A percentile compares a stretch with the other conserved stretches of the same genome.
Conservation (phyloP, 2,329 filamentous ascomycete species). For the Elsinoe batatas region DNA sequence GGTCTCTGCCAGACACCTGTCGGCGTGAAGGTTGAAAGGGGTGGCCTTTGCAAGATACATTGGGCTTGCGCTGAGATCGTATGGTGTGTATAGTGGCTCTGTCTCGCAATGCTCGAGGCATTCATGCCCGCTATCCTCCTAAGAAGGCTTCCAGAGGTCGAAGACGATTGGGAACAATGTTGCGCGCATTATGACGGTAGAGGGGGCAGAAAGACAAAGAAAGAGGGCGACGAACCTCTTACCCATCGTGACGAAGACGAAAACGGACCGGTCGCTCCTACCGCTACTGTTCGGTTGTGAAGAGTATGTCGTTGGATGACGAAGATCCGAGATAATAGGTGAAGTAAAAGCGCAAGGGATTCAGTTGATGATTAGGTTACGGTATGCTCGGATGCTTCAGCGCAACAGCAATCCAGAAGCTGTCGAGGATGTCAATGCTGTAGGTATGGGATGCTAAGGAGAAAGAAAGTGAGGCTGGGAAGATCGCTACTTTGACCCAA, state of each 20-base stretch:
- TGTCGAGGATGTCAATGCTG: not conserved
- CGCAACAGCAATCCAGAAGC: not conserved
- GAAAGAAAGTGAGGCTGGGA: not conserved
- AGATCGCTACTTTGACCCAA: not conserved
- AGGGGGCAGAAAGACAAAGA: conserved; percentile 8
- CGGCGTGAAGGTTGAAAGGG: not conserved
- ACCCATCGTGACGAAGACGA: conserved; percentile 9
- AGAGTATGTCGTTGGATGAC: not conserved
- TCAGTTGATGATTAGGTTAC: not conserved
- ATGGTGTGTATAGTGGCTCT: not conserved
- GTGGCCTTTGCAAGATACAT: not conserved
- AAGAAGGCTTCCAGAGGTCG: not conserved
- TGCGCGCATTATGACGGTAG: not conserved
- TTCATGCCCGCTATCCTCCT: not conserved
- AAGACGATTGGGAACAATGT: not conserved
- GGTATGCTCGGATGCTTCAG: not conserved
- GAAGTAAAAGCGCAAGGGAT: not conserved
- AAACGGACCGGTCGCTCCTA: not conserved
- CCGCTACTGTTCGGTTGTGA: not conserved
- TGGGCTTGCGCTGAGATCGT: not conserved
- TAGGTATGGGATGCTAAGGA: not conserved
- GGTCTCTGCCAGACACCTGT: not conserved
- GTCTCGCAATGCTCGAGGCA: not conserved
- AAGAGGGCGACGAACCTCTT: conserved; percentile 11
- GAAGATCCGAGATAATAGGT: not conserved